Evolutionary conservation across 139 green algal species (phyloP).

Genomic region (Klebsormidium nitens): DNA sequence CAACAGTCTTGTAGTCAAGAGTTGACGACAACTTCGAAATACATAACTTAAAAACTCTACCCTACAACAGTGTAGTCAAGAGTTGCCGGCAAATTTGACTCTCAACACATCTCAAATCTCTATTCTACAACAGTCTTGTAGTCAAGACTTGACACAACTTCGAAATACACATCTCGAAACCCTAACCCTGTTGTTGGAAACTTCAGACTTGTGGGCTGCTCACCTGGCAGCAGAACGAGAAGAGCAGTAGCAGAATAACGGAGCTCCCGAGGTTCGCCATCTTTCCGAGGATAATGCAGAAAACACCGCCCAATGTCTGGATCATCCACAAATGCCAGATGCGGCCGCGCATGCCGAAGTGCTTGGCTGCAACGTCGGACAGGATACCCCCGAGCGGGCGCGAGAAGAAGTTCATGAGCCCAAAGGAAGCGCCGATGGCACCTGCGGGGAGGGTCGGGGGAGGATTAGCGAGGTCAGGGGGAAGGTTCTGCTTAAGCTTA

Average conservation of each 20-base stretch:
- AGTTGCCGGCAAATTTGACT: too few species aligned
- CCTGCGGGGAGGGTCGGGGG: not conserved
- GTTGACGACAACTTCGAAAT: too few species aligned
- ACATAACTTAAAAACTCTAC: too few species aligned
- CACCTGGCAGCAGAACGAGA: conserved; percentile 68
- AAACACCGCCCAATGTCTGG: conserved; percentile 31
- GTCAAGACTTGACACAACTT: too few species aligned
- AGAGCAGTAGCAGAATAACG: conserved; percentile 77
- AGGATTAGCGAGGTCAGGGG: not conserved
- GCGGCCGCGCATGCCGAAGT: conserved; percentile 65
- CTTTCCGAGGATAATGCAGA: conserved; percentile 24
- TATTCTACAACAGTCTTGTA: too few species aligned
- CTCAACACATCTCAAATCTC: too few species aligned
- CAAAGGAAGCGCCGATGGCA: conserved; percentile 19
- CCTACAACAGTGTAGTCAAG: too few species aligned
- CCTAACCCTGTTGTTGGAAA: too few species aligned
- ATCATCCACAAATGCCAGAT: conserved; percentile 65
- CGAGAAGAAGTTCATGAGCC: conserved; percentile 85
- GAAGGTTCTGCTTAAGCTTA: not conserved
- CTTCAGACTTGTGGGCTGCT: not conserved
- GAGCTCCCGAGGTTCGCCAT: conserved; percentile 56
- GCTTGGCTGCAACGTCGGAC: conserved; percentile 51
- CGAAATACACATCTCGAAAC: too few species aligned
- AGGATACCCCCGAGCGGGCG: conserved; percentile 62
- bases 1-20: too few species aligned